A percentile compares a stretch with the other conserved stretches of the same genome.
phyloP scores from a whole-genome alignment of 331 rosid species.

The Acacia concinna region DNA sequence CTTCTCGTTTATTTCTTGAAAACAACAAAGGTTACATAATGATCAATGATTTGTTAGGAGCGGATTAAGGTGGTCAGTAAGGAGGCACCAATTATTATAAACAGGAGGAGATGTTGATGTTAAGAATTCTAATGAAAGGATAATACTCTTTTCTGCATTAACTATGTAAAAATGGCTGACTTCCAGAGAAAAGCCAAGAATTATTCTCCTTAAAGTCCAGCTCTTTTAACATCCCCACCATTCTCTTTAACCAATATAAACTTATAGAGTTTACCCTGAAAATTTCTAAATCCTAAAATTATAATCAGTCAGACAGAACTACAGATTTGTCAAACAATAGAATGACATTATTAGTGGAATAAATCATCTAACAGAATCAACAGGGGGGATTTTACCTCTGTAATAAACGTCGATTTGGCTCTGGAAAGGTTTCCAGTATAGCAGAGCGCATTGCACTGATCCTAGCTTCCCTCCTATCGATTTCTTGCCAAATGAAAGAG shows the following conservation, averaged over 20 bases:
- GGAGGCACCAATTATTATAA: background rate
- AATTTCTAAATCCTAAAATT: background rate
- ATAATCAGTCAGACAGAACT: background rate
- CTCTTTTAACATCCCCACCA: background rate
- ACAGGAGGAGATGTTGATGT: background rate
- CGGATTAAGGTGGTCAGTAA: background rate
- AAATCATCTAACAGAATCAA: background rate
- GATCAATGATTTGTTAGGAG: background rate
- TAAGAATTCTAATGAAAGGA: background rate
- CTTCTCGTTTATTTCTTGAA: background rate
- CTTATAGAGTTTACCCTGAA: background rate
- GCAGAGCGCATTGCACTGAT: slow-evolving; percentile 85
- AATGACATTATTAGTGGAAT: background rate
- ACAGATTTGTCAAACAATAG: background rate
- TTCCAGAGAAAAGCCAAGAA: background rate
- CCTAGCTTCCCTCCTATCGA: slow-evolving; percentile 88
- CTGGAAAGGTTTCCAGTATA: slow-evolving; percentile 91
- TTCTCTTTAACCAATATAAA: background rate
- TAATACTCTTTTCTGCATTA: background rate
- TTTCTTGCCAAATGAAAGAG: slow-evolving; percentile 55
- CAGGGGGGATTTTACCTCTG: slow-evolving; percentile 59
- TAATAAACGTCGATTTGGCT: slow-evolving; percentile 91
- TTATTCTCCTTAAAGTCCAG: slow-evolving; percentile 2
- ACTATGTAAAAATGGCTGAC: background rate
- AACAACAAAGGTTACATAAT: too few relatives aligned